Conservation (phyloP, 345 rosid genomes). For the Litchi chinensis region DNA sequence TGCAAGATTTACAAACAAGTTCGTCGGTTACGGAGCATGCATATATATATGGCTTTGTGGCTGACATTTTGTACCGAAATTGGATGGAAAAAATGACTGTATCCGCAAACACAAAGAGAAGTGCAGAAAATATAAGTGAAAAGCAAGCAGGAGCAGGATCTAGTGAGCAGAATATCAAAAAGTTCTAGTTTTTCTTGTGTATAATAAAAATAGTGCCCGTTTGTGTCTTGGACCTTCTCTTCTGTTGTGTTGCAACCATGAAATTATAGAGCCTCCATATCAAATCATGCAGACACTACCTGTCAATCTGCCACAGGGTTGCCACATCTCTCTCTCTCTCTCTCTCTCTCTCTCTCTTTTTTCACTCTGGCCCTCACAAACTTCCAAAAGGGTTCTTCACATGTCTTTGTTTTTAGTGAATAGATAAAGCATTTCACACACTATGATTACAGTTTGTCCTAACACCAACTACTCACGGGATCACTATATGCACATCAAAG, state of each 20-base stretch:
- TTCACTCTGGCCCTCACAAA: conserved; percentile 20
- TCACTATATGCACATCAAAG: conserved; percentile 30
- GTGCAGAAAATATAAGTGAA: not conserved
- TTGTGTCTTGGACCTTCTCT: conserved; percentile 15
- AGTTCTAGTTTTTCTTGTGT: not conserved
- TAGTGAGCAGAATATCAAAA: conserved; percentile 4
- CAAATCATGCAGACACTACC: conserved; percentile 17
- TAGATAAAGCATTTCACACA: conserved; percentile 29
- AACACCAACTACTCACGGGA: conserved; percentile 70
- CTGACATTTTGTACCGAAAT: not conserved
- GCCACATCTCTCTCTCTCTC: not conserved
- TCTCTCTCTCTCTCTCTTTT: not conserved
- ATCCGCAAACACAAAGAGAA: conserved; percentile 1
- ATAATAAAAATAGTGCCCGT: not conserved
- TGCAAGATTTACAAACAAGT: not conserved
- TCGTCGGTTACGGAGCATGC: not conserved
- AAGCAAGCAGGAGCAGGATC: conserved; percentile 11
- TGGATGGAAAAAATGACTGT: not conserved
- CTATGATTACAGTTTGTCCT: conserved; percentile 46
- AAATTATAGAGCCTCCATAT: conserved; percentile 21
- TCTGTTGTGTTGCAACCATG: not conserved
- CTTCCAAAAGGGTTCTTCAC: conserved; percentile 61
- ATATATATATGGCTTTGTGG: not conserved
- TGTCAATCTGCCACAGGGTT: conserved; percentile 27
- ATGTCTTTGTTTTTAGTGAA: conserved; percentile 85